phyloP scores from a whole-genome alignment of 2,329 filamentous ascomycete genomes.

The Zymoseptoria ardabiliae region DNA sequence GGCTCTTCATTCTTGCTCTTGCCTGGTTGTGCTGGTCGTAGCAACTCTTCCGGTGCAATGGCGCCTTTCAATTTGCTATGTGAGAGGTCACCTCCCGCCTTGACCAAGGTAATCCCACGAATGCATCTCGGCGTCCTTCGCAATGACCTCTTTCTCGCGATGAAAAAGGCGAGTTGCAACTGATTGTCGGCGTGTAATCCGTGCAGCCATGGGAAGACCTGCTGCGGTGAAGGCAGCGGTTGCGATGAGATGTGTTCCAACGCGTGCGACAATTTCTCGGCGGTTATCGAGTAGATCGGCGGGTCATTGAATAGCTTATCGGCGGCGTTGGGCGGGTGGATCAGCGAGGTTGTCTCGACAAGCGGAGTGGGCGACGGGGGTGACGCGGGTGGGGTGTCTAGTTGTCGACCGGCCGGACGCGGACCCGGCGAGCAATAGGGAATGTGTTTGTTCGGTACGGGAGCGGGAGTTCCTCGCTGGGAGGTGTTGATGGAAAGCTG shows the following conservation, averaged over 20 bases:
- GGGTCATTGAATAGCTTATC: constrained; percentile 48
- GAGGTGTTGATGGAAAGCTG: constrained; percentile 53
- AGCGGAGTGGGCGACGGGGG: constrained; percentile 52
- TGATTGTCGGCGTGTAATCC: constrained; percentile 84
- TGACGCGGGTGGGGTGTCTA: constrained; percentile 47
- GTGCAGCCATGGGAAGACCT: constrained; percentile 94
- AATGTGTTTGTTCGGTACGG: constrained; percentile 79
- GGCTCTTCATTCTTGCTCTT: constrained; percentile 33
- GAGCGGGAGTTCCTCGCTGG: constrained; percentile 49
- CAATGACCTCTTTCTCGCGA: constrained; percentile 63
- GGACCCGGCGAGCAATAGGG: constrained; percentile 83
- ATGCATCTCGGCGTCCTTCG: constrained; percentile 68
- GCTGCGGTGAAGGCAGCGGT: constrained; percentile 73
- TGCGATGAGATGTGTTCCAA: constrained; percentile 70
- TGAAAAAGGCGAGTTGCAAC: constrained; percentile 84
- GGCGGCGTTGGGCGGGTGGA: constrained; percentile 66
- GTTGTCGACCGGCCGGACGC: constrained; percentile 43
- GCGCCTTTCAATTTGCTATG: constrained; percentile 77
- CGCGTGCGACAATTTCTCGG: constrained; percentile 60
- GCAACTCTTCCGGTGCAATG: constrained; percentile 70
- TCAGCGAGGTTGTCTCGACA: constrained; percentile 57
- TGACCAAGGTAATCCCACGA: constrained; percentile 76
- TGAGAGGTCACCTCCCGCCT: constrained; percentile 73
- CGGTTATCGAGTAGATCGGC: constrained; percentile 65
- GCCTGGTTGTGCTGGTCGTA: constrained; percentile 41